Evolutionary conservation across 108 stramenopile genomes (phyloP).

Genomic region (Pseudonitzschia multiseries): DNA sequence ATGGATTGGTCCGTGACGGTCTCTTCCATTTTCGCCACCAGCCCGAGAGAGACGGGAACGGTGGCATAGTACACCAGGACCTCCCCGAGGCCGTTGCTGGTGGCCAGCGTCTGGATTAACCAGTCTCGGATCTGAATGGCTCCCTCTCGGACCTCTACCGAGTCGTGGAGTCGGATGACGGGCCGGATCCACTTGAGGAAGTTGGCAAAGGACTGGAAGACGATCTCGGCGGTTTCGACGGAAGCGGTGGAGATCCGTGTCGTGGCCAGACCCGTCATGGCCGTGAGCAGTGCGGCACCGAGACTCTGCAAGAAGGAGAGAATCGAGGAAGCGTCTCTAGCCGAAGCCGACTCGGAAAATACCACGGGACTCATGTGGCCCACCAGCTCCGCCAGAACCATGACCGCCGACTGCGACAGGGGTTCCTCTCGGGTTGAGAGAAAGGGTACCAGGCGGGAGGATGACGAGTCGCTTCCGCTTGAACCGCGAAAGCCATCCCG

Average conservation of each 20-base stretch:
- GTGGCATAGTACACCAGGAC: slow-evolving; percentile 35
- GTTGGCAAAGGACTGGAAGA: slow-evolving; percentile 23
- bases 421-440: slow-evolving; percentile 7
- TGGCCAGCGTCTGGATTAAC: slow-evolving; percentile 27
- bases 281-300: slow-evolving; percentile 15
- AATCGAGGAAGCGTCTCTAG: not conserved
- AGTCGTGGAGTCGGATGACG: slow-evolving; percentile 23
- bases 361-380: slow-evolving; percentile 27
- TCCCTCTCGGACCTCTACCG: slow-evolving; percentile 10
- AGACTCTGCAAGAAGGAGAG: slow-evolving; percentile 22
- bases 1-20: slow-evolving; percentile 22
- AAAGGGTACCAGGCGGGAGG: slow-evolving; percentile 8
- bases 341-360: not conserved
- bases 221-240: slow-evolving; percentile 24
- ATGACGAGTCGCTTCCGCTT: not conserved
- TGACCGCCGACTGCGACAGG: slow-evolving; percentile 15
- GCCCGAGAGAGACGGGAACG: slow-evolving; percentile 26
- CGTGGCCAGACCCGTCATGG: slow-evolving; percentile 19
- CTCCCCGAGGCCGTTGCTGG: slow-evolving; percentile 36
- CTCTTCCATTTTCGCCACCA: slow-evolving; percentile 22
- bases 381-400: slow-evolving; percentile 25
- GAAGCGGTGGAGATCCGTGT: slow-evolving; percentile 11
- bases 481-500: not conserved
- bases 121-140: slow-evolving; percentile 20
- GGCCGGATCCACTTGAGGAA: slow-evolving; percentile 23